Evolutionary conservation across 2,329 filamentous ascomycete species (phyloP).

Genomic region (Endoconidiophora laricicola): DNA sequence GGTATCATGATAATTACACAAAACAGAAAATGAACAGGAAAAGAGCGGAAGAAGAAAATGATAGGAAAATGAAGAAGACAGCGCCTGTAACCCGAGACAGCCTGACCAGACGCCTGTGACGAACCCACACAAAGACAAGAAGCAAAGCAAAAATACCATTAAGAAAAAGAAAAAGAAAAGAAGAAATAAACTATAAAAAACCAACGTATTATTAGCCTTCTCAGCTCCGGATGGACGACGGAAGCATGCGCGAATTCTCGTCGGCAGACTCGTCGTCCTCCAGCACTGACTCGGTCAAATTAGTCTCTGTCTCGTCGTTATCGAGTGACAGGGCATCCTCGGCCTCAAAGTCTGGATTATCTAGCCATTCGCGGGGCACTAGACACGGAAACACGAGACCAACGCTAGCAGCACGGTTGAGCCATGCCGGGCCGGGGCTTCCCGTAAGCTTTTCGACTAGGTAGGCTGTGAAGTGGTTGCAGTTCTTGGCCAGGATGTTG

Average conservation of each 20-base stretch:
- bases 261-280: constrained; percentile 34
- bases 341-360: constrained; percentile 58
- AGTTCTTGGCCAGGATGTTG: constrained; percentile 70
- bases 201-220: background rate
- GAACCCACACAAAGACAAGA: background rate
- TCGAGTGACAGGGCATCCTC: constrained; percentile 54
- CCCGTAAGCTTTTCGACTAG: constrained; percentile 59
- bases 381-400: constrained; percentile 68
- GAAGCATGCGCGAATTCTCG: constrained; percentile 18
- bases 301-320: constrained; percentile 40
- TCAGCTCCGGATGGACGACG: background rate
- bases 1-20: too few relatives aligned
- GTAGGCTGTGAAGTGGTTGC: constrained; percentile 74
- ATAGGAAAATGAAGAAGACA: too few relatives aligned
- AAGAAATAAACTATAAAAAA: background rate
- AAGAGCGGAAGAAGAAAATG: too few relatives aligned
- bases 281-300: constrained; percentile 31
- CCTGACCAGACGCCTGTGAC: background rate
- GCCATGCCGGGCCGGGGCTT: constrained; percentile 52
- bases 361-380: constrained; percentile 68
- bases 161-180: background rate
- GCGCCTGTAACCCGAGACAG: too few relatives aligned
- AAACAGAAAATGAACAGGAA: too few relatives aligned
- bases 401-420: constrained; percentile 73
- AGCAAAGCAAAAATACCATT: background rate